Evolutionary conservation across 352 stramenopile genomes (phyloP).

Genomic region (Pseudoperonospora humuli): DNA sequence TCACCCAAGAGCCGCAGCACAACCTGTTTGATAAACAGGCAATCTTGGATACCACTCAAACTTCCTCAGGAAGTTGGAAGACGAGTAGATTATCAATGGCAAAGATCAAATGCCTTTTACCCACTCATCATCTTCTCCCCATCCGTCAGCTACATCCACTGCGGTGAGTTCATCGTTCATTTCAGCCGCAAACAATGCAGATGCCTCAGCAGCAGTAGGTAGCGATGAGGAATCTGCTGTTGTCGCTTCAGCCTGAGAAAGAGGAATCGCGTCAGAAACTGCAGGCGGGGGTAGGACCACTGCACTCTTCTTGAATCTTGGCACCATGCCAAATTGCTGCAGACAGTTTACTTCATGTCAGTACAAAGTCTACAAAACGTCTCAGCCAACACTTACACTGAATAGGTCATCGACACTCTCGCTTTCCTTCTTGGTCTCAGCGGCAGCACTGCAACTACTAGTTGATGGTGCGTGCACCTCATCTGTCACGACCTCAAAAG

Average conservation of each 20-base stretch:
- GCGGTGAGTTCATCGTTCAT: slow-evolving; percentile 50
- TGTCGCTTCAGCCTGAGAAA: slow-evolving; percentile 3
- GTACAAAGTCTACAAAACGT: neutral
- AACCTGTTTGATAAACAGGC: too few species aligned
- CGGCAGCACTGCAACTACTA: slow-evolving; percentile 6
- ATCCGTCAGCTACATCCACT: slow-evolving; percentile 39
- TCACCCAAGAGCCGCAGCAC: too few species aligned
- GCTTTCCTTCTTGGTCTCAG: slow-evolving; percentile 26
- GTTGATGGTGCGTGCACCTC: slow-evolving; percentile 23
- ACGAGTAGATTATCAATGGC: neutral
- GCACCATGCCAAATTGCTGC: slow-evolving; percentile 82
- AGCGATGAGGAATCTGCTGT: slow-evolving; percentile 13
- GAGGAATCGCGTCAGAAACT: slow-evolving; percentile 10
- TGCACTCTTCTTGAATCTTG: slow-evolving; percentile 62
- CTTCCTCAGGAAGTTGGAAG: too few species aligned
- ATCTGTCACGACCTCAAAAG: slow-evolving; percentile 51
- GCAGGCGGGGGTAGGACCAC: slow-evolving; percentile 22
- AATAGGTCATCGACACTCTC: slow-evolving; percentile 62
- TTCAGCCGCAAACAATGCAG: slow-evolving; percentile 53
- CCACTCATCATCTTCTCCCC: slow-evolving; percentile 80
- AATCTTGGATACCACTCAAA: too few species aligned
- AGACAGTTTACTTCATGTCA: slow-evolving; percentile 6
- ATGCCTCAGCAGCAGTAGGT: slow-evolving; percentile 31
- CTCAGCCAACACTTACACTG: slow-evolving; percentile 44
- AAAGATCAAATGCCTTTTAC: slow-evolving; percentile 50